A percentile compares a stretch with the other conserved stretches of the same genome.
Conservation (phyloP, 345 rosid genomes). For the Clausena lansium region DNA sequence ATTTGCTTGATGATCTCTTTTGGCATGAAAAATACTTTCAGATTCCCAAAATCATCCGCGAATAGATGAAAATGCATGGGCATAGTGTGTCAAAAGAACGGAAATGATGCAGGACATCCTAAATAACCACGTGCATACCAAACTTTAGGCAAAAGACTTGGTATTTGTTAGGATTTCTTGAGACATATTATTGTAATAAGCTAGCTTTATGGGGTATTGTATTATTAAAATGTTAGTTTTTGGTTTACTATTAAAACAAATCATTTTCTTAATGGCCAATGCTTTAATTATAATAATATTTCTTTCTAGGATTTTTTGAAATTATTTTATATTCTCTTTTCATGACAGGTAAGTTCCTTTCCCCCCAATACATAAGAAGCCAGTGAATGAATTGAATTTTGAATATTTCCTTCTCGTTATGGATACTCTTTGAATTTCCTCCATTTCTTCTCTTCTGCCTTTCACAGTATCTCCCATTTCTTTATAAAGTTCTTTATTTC, state of each 20-base stretch:
- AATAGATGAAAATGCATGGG: too few species aligned
- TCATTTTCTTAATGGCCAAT: neutral
- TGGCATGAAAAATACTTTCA: neutral
- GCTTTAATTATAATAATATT: neutral
- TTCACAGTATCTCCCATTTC: too few species aligned
- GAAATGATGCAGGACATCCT: neutral
- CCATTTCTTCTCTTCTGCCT: neutral
- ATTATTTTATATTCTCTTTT: neutral
- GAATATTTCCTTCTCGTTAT: neutral
- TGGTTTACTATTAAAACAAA: neutral
- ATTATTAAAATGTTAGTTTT: too few species aligned
- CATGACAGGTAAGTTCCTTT: neutral
- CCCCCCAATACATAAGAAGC: neutral
- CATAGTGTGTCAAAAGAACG: neutral
- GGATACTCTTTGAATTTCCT: neutral
- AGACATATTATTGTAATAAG: neutral
- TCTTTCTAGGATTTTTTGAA: neutral
- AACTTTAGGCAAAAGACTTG: neutral
- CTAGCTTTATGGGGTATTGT: neutral
- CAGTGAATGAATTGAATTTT: neutral
- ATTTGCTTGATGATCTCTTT: neutral
- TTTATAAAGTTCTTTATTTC: too few species aligned
- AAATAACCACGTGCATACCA: neutral
- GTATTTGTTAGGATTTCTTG: neutral
- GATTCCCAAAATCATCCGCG: neutral